Base-by-base conservation (phyloP, 2,329 filamentous ascomycete species). In the Cercospora brassicicola region DNA sequence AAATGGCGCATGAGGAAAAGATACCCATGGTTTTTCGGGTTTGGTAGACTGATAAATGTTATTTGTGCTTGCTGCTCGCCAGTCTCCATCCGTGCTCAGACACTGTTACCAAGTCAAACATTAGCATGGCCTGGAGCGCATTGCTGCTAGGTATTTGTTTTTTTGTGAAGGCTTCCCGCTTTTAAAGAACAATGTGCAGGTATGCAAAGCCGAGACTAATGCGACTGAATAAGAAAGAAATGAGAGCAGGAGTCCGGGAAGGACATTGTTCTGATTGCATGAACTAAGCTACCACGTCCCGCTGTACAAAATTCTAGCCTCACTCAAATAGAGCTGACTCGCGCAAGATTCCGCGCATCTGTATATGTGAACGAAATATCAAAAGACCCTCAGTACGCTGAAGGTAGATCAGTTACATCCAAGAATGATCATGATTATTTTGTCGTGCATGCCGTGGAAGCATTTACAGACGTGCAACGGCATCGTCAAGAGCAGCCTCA, bases 281-380 rank as follows among this genome's bases (percentile, higher is more conserved):
- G 57, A 26, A 23, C 39, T 26, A 45, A 62, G 59, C 59, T 62
- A 48, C 39, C 39, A 36, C 10, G 62, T 56, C 53, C 63, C 55
- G 63, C 53, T 59, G 33, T 59, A 53, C 63, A 18, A 42, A 5
- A 51, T 60, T 60, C 39, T 33, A 65, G 63, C 55, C 63, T 48
- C 42, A 55, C 53, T 30, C 48, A 45, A 31, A 33, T 20, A 26
- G 33, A 65, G 56, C 63, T 18, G 63, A 53, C 63, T 65, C 63
- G 63, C 63, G 55, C 63, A 65, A 59, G 28, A 59, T 28, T 53
- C 55, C 53, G 63, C 56, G 63, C 63, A 65, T 65, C 33, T 42
- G 33, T 36, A 36, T 57, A 53, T n/a, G 51, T 63, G 26, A 30
- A 13, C 13, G 10, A 60, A 65, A 30, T 59, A 51, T 30, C 33